phyloP scores from a whole-genome alignment of 1,284 basidiomycete genomes.

The Singerocomus rubriflavus region DNA sequence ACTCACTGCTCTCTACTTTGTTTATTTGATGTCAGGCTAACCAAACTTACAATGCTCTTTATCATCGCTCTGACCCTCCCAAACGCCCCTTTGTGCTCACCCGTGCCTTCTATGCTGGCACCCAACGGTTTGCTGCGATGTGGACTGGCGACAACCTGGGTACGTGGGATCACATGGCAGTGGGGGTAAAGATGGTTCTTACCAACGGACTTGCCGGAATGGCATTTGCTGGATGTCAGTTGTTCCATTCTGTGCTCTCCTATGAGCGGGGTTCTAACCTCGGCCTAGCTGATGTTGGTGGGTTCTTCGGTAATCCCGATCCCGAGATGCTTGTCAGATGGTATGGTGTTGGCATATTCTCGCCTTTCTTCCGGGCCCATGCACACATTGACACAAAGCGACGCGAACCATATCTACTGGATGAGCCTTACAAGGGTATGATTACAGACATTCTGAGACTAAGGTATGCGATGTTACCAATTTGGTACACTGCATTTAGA shows the following conservation, averaged over 20 bases:
- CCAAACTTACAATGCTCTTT: slow-evolving; percentile 80
- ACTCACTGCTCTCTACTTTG: background rate
- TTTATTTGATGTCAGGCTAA: slow-evolving; percentile 47
- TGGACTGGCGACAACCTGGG: slow-evolving; percentile 99
- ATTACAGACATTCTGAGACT: slow-evolving; percentile 79
- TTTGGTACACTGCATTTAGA: slow-evolving; percentile 97
- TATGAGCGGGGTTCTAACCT: slow-evolving; percentile 6
- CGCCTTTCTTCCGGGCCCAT: slow-evolving; percentile 98
- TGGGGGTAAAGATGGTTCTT: slow-evolving; percentile 92
- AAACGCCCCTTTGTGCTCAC: slow-evolving; percentile 94
- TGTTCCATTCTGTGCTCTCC: background rate
- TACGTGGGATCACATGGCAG: slow-evolving; percentile 96
- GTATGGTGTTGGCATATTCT: slow-evolving; percentile 95
- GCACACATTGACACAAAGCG: slow-evolving; percentile 98
- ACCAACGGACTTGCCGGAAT: slow-evolving; percentile 92
- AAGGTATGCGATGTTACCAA: slow-evolving; percentile 84
- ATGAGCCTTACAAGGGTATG: slow-evolving; percentile 84
- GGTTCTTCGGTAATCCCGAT: slow-evolving; percentile 97
- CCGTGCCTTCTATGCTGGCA: slow-evolving; percentile 92
- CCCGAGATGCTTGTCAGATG: slow-evolving; percentile 94
- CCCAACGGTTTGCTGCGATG: slow-evolving; percentile 94
- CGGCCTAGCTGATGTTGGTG: slow-evolving; percentile 85
- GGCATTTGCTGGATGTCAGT: slow-evolving; percentile 86
- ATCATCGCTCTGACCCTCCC: slow-evolving; percentile 69
- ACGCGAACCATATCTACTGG: slow-evolving; percentile 91